Conservation (phyloP, 2,329 filamentous ascomycete species). For the Ceratocystis cacaofunesta region DNA sequence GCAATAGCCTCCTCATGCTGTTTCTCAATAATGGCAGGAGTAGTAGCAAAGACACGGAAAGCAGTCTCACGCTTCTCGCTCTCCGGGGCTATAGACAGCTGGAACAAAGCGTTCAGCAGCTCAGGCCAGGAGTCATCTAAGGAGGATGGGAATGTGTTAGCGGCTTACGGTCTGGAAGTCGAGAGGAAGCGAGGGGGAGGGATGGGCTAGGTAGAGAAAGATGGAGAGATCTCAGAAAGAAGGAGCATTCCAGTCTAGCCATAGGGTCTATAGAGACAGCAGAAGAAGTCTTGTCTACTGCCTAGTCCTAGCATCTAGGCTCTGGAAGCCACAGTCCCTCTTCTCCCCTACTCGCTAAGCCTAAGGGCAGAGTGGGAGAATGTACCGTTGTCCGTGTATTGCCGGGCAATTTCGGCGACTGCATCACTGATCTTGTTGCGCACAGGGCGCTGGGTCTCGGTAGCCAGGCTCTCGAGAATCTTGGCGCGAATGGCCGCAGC, state of each 20-base stretch:
- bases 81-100: slow-evolving; percentile 75
- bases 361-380: slow-evolving; percentile 17
- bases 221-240: too few relatives aligned
- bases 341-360: too few relatives aligned
- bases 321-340: too few relatives aligned
- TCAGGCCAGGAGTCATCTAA: slow-evolving; percentile 78
- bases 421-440: slow-evolving; percentile 95
- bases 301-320: too few relatives aligned
- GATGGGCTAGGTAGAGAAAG: too few relatives aligned
- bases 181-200: not conserved
- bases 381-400: slow-evolving; percentile 85
- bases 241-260: too few relatives aligned
- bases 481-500: slow-evolving; percentile 69
- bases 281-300: too few relatives aligned
- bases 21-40: slow-evolving; percentile 87
- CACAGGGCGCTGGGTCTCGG: slow-evolving; percentile 58
- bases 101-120: slow-evolving; percentile 70
- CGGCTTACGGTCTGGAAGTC: not conserved
- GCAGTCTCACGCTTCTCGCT: slow-evolving; percentile 77
- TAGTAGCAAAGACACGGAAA: slow-evolving; percentile 89
- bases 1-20: slow-evolving; percentile 87
- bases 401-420: slow-evolving; percentile 86
- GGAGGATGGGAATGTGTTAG: slow-evolving; percentile 15
- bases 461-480: slow-evolving; percentile 60
- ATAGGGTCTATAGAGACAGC: too few relatives aligned